Percentiles rank a stretch among this genome's conserved stretches.
Conservation (phyloP, 2,329 filamentous ascomycete species). For the Ophiocordyceps robertsii region DNA sequence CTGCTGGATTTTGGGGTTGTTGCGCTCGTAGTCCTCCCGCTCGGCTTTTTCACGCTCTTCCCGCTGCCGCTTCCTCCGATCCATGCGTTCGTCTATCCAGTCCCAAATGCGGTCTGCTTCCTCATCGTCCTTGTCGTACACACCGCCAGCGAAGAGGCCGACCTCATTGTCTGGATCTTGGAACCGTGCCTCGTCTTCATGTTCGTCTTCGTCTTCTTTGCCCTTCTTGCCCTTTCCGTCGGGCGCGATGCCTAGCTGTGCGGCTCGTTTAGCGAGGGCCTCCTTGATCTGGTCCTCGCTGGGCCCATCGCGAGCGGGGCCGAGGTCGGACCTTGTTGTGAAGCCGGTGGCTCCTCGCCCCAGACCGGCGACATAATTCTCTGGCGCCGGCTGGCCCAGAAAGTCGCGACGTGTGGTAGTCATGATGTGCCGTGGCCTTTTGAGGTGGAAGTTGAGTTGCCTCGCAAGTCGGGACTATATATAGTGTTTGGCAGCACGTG, state of each 20-base stretch:
- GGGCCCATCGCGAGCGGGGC: conserved; percentile 86
- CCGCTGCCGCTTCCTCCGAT: conserved; percentile 77
- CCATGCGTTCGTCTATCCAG: conserved; percentile 95
- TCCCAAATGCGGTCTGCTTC: conserved; percentile 95
- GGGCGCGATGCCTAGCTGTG: conserved; percentile 59
- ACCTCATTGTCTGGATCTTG: conserved; percentile 97
- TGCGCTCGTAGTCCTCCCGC: conserved; percentile 86
- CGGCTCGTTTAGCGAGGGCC: conserved; percentile 85
- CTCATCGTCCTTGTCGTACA: conserved; percentile 95
- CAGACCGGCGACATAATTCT: conserved; percentile 89
- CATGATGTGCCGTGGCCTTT: conserved; percentile 6
- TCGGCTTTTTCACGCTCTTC: conserved; percentile 89
- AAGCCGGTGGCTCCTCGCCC: conserved; percentile 97
- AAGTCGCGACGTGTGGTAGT: conserved; percentile 66
- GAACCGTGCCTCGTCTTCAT: conserved; percentile 68
- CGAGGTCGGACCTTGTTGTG: conserved; percentile 91
- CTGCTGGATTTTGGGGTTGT: conserved; percentile 96
- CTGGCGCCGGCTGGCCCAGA: conserved; percentile 69
- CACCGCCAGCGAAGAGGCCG: conserved; percentile 85
- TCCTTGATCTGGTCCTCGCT: conserved; percentile 98
- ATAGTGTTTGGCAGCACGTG: too few relatives aligned
- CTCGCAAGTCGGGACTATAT: too few relatives aligned
- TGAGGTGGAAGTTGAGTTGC: background rate
- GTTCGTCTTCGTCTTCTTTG: conserved; percentile 58
- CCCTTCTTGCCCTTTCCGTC: conserved; percentile 62